A percentile compares a stretch with the other conserved stretches of the same genome.
phyloP scores from a whole-genome alignment of 495 filamentous ascomycete species.

The Antarctomyces pellizariae region DNA sequence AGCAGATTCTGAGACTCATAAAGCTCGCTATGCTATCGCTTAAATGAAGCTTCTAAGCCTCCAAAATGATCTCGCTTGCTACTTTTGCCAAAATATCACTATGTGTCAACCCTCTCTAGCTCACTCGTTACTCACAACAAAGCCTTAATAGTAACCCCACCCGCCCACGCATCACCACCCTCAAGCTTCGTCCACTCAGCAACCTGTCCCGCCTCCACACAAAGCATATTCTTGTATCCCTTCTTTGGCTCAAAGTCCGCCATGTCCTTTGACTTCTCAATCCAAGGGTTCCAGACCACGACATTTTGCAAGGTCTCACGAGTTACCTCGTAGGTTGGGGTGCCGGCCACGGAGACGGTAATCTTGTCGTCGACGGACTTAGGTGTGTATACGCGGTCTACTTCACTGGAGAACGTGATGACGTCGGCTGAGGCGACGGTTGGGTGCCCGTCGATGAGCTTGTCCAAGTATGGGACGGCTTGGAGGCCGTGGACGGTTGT shows the following conservation, averaged over 20 bases:
- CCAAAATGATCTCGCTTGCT: too few species aligned
- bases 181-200: conserved; percentile 63
- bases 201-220: conserved; percentile 78
- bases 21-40: too few species aligned
- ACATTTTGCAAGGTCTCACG: conserved; percentile 66
- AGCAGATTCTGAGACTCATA: too few species aligned
- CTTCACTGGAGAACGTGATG: conserved; percentile 43
- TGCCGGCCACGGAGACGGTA: too few species aligned
- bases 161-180: conserved; percentile 71
- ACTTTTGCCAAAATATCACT: too few species aligned
- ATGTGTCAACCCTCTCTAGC: too few species aligned
- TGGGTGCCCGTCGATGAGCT: conserved; percentile 40
- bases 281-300: conserved; percentile 97
- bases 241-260: conserved; percentile 75
- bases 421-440: conserved; percentile 11
- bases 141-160: conserved; percentile 47
- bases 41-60: too few species aligned
- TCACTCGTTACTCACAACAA: conserved; percentile 1
- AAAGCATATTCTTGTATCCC: conserved; percentile 80
- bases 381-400: conserved; percentile 52
- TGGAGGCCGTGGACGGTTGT: conserved; percentile 50
- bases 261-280: conserved; percentile 56
- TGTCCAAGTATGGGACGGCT: conserved; percentile 54
- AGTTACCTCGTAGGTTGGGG: conserved; percentile 33
- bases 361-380: too few species aligned